Evolutionary conservation across 2,329 filamentous ascomycete species (phyloP), one percentile per base, ranked within the genome.

Genomic region (Curvularia hawaiiensis): DNA sequence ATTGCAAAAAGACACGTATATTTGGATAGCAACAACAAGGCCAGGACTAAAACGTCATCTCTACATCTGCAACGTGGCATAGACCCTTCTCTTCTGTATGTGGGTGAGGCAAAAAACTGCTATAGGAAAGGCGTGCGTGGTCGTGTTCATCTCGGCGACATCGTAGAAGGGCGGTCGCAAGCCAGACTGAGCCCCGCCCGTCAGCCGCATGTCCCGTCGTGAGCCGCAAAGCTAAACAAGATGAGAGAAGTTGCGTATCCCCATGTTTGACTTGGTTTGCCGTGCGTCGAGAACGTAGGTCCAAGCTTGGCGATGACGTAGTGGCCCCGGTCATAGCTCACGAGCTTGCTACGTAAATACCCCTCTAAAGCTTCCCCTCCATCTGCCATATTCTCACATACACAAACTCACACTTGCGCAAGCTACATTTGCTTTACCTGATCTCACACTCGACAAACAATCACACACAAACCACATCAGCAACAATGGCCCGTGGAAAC

Each of bases 401-500:
- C 28, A 45, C 20, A n/a, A 26, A 54, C 16, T 49, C 43, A 44
- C 39, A 48, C 11, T 52, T n/a, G 14, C 22, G 45, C 39, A 41
- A 31, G 31, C 28, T 28, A 24, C 20, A 24, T 22, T 39, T 50
- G 10, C 47, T 6, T 22, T 10, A 30, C 11, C 18, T 24, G 30
- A 40, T 30, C 18, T 14, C 59, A 59, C 18, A 53, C 54, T 45
- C 45, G 59, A 10, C 10, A 20, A 63, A 43, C 28, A 49, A 49
- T n/a, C 18, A 40, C 18, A 55, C n/a, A 20, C 24, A 7, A 43
- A n/a, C n/a, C n/a, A 41, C 41, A 31, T 38, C 20, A 41, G 20
- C 20, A 35, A 54, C 57, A 77, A 58, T 78, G 75, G 56, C 74
- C 68, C 74, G 72, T 54, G 76, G 72, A 64, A 74, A 91, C 80